Base-by-base conservation (phyloP, 169 alveolate species). In the Plasmodium relictum region DNA sequence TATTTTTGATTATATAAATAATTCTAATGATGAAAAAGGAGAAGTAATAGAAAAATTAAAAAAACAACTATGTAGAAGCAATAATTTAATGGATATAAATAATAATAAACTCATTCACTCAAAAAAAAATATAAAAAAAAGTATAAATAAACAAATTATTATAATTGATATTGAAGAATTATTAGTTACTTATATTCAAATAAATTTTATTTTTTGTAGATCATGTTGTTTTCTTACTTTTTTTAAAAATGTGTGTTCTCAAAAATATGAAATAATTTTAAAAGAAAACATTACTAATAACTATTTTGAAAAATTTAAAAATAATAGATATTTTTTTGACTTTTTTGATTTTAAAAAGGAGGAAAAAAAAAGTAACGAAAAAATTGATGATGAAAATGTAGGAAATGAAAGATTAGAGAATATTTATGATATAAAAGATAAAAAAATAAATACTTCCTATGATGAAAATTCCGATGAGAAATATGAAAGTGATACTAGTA, bases 131-230 rank as follows among this genome's bases (percentile, higher is more conserved):
- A n/a, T 31, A 41, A 54, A 54, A 74, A 16, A 76, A 31, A 16
- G 48, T 6, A 73, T n/a, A 24, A 73, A 48, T 9, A 73, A 73
- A 3, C 68, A 61, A 66, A 50, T 70, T 59, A 65, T 86, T 63
- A 61, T 61, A 22, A 59, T 86, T 20, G 92, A 86, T 65, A 86
- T 86, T 61, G 92, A 86, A 12, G 92, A 86, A 42, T 50, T 86
- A 69, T 68, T 86, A 44, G 69, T 86, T 63, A 86, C 92, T 12
- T 86, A 86, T 52, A 50, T 86, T 9, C 92, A 86, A 39, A 31
- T 86, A 8, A 86, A 71, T 61, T 86, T 86, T 8, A 44, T 63
- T 18, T 86, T 86, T 61, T 86, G 88, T 50, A 70, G 88, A 71
- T 70, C 56, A n/a, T 86, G 92, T 52, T 86, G 86, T 65, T 70